Evolutionary conservation across 345 rosid species (phyloP), one percentile per base, ranked within the genome.

Genomic region (Hibiscus trionum): DNA sequence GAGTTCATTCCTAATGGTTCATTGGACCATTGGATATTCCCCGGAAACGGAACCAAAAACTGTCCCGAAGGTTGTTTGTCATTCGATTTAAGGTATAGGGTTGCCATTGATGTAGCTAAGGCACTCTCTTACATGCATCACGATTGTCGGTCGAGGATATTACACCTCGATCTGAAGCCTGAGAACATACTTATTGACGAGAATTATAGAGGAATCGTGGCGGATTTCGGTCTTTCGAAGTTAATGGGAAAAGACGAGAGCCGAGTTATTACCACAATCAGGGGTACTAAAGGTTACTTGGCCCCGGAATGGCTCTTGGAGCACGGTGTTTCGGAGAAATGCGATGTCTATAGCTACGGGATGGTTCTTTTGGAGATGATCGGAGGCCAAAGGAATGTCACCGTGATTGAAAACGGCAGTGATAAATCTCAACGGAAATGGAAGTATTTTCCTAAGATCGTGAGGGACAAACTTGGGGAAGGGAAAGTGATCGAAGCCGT

Each of bases 251-350:
- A 75, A 80, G 96, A 90, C 7, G 84, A 90, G 76, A 90, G 96
- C 53, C 42, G 79, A 66, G 82, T 85, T 1, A 14, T 88, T 1
- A 88, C 96, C 0, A 88, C 87, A 11, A 82, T 88, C n/a, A 78
- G 93, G 1, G 96, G 96, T 1, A 90, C 96, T 1, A 77, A 80
- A 47, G 93, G 93, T 2, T 90, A 90, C 55, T 71, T 90, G 75
- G 96, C 93, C 1, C 96, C 96, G 0, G 93, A 90, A 72, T 90
- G 93, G 96, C 84, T 95, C 61, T 50, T 90, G 52, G 89, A 81
- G 12, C 76, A 53, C 1, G 89, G 92, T 2, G 77, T 90, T 21
- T 87, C 96, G 0, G 92, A 86, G 79, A 92, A 92, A 76, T 89
- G 84, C 1, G 97, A 92, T 37, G 80, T 90, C 55, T 92, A 88